Conservation (phyloP, 2,329 filamentous ascomycete genomes). For the Pyrenophora graminea region DNA sequence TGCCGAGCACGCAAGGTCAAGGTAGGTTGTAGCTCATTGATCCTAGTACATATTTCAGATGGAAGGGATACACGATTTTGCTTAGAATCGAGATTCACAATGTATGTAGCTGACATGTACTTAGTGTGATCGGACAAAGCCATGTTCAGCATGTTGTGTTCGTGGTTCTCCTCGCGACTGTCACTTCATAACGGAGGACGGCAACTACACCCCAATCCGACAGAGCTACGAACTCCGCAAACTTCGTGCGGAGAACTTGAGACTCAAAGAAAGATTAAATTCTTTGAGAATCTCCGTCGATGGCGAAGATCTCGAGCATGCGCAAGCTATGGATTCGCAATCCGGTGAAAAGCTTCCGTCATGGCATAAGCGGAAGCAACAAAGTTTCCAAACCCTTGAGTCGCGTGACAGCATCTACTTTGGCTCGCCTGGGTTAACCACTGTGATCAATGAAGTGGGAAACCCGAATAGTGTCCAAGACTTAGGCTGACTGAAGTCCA, state of each 20-base stretch:
- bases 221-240: constrained; percentile 55
- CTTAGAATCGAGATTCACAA: too few relatives aligned
- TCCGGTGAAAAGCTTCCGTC: constrained; percentile 23
- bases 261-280: constrained; percentile 50
- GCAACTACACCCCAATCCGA: constrained; percentile 53
- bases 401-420: constrained; percentile 55
- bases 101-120: background rate
- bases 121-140: constrained; percentile 55
- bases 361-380: constrained; percentile 38
- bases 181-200: constrained; percentile 53
- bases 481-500: constrained; percentile 27
- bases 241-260: constrained; percentile 52
- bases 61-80: background rate
- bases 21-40: constrained; percentile 32
- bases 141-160: constrained; percentile 55
- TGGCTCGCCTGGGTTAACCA: constrained; percentile 55
- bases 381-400: constrained; percentile 47
- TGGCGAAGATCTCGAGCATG: constrained; percentile 42
- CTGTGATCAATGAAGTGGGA: constrained; percentile 52
- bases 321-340: constrained; percentile 27
- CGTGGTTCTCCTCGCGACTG: constrained; percentile 54
- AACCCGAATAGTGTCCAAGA: constrained; percentile 1
- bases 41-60: background rate
- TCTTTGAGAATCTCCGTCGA: constrained; percentile 41
- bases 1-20: constrained; percentile 56